phyloP scores from a whole-genome alignment of 257 asterid species.

The Nicotiana sylvestris region DNA sequence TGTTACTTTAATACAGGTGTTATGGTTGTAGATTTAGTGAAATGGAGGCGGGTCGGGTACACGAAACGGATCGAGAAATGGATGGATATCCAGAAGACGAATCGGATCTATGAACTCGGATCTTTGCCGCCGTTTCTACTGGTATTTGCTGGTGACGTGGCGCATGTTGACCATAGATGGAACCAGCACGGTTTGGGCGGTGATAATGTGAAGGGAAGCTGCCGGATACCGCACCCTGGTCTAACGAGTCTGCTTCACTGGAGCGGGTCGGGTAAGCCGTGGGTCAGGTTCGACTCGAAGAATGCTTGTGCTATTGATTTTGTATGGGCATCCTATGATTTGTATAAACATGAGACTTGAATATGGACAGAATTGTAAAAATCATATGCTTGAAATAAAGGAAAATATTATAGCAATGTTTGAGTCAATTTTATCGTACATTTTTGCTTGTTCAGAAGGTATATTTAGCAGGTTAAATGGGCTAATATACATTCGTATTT shows the following conservation, averaged over 20 bases:
- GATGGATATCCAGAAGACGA: slow-evolving; percentile 23
- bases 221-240: slow-evolving; percentile 23
- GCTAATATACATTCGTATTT: too few species aligned
- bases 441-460: too few species aligned
- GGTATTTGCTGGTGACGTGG: slow-evolving; percentile 24
- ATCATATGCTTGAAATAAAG: background rate
- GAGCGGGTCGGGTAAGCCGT: slow-evolving; percentile 33
- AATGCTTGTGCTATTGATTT: slow-evolving; percentile 24
- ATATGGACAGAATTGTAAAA: background rate
- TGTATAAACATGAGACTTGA: slow-evolving; percentile 10
- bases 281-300: slow-evolving; percentile 21
- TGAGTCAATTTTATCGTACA: background rate
- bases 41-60: slow-evolving; percentile 21
- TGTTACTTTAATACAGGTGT: slow-evolving; percentile 24
- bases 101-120: slow-evolving; percentile 23
- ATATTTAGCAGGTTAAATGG: too few species aligned
- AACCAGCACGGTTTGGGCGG: slow-evolving; percentile 30
- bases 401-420: background rate
- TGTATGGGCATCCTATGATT: slow-evolving; percentile 26
- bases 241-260: slow-evolving; percentile 23
- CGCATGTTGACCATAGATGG: slow-evolving; percentile 27
- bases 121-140: slow-evolving; percentile 20
- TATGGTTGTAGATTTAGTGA: slow-evolving; percentile 18
- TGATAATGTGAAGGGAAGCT: slow-evolving; percentile 26
- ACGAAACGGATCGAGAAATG: slow-evolving; percentile 22